phyloP scores from a whole-genome alignment of 2,329 filamentous ascomycete genomes.

The Epichloe aotearoae region DNA sequence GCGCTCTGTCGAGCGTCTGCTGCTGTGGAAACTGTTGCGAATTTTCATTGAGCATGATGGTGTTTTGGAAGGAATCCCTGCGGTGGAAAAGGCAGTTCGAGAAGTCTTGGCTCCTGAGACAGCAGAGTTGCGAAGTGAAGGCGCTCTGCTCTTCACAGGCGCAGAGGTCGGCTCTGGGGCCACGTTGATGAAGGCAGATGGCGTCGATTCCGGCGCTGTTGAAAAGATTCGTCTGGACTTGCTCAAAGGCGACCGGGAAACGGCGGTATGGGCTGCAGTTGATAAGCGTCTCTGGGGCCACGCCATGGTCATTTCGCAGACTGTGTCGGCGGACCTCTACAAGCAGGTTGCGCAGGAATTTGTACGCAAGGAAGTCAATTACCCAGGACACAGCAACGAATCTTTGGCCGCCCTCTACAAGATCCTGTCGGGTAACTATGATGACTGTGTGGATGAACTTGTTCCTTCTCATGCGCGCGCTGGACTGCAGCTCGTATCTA shows the following conservation, averaged over 20 bases:
- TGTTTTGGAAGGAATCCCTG: conserved; percentile 55
- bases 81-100: conserved; percentile 62
- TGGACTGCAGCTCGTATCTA: conserved; percentile 81
- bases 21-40: conserved; percentile 79
- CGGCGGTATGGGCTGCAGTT: conserved; percentile 84
- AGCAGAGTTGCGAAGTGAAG: neutral
- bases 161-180: conserved; percentile 14
- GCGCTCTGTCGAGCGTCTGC: conserved; percentile 61
- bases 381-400: conserved; percentile 65
- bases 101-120: conserved; percentile 54
- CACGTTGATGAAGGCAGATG: conserved; percentile 42
- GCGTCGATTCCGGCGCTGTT: conserved; percentile 54
- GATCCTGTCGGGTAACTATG: conserved; percentile 82
- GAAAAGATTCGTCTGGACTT: conserved; percentile 62
- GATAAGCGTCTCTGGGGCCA: conserved; percentile 95
- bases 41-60: conserved; percentile 82
- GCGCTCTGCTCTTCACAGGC: conserved; percentile 12
- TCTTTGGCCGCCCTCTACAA: conserved; percentile 86
- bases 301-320: conserved; percentile 75
- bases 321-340: conserved; percentile 70
- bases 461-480: conserved; percentile 86
- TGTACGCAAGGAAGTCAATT: conserved; percentile 85
- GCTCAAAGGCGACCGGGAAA: conserved; percentile 70
- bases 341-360: conserved; percentile 93
- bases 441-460: conserved; percentile 90